These are phyloP conservation scores for Fraxinus velutina DNA, from an alignment of 305 asterid genomes.

Conservation along the genomic window DNA sequence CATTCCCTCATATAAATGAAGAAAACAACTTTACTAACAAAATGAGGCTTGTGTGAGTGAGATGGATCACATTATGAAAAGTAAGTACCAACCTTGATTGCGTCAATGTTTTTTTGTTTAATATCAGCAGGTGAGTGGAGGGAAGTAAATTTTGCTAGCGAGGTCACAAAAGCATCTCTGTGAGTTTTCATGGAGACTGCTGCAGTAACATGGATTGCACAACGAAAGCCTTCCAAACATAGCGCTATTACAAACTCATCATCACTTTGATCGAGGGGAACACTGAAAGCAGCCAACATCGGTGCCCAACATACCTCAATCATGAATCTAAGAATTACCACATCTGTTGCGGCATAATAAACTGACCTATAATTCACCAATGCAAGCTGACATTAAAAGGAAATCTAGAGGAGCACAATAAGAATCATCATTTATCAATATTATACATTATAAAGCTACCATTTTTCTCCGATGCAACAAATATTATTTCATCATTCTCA, in stretches of 20 bases:
- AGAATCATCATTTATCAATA: constrained; percentile 13
- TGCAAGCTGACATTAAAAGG: constrained; percentile 32
- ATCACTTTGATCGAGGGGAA: constrained; percentile 94
- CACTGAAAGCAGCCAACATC: constrained; percentile 98
- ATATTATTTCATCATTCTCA: constrained; percentile 14
- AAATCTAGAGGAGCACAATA: constrained; percentile 15
- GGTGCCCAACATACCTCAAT: constrained; percentile 99
- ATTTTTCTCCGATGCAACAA: constrained; percentile 19
- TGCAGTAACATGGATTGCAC: constrained; percentile 94
- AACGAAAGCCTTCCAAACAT: constrained; percentile 85
- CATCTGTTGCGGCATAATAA: constrained; percentile 96
- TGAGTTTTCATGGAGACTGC: constrained; percentile 99
- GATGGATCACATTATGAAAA: neutral
- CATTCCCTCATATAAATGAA: neutral
- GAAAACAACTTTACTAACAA: neutral
- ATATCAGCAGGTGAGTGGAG: constrained; percentile 99
- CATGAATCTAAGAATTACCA: constrained; percentile 90
- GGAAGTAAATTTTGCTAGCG: constrained; percentile 93
- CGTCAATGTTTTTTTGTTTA: constrained; percentile 88
- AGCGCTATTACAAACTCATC: constrained; percentile 70
- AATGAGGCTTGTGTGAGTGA: neutral
- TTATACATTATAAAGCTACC: neutral
- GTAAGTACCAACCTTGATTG: constrained; percentile 71
- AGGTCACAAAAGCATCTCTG: constrained; percentile 95
- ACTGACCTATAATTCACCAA: constrained; percentile 71